Evolutionary conservation across 441 rosid species (phyloP).

Genomic region (Sinapis alba): DNA sequence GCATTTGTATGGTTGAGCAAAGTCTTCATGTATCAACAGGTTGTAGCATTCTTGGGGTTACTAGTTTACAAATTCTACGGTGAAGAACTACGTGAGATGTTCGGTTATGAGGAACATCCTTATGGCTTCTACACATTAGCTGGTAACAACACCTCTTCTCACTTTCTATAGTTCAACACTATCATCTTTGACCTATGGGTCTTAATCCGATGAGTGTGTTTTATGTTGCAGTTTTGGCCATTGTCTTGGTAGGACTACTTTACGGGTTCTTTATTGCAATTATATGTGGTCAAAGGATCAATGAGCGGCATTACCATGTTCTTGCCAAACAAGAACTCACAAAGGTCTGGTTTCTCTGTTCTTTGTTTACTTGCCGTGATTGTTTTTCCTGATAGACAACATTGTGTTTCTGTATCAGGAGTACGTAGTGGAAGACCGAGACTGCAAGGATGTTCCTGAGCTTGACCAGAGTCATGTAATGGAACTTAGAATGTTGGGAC

Average conservation of each 20-base stretch:
- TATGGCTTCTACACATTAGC: conserved; percentile 97
- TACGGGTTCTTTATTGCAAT: conserved; percentile 98
- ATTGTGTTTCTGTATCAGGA: conserved; percentile 52
- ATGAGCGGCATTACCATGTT: conserved; percentile 95
- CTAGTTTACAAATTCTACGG: conserved; percentile 97
- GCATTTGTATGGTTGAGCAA: neutral
- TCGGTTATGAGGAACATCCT: conserved; percentile 99
- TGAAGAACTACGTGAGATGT: conserved; percentile 96
- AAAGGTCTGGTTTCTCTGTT: conserved; percentile 55
- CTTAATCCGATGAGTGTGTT: conserved; percentile 1
- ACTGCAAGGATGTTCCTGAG: conserved; percentile 69
- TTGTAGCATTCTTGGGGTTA: conserved; percentile 93
- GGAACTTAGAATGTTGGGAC: conserved; percentile 95
- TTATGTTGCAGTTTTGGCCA: conserved; percentile 77
- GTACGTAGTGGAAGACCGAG: conserved; percentile 92
- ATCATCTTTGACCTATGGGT: conserved; percentile 19
- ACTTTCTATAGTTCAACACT: neutral
- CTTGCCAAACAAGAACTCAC: conserved; percentile 99
- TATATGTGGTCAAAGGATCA: conserved; percentile 98
- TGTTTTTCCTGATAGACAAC: neutral
- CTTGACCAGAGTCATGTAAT: conserved; percentile 88
- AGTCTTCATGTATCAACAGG: conserved; percentile 50
- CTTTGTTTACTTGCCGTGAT: neutral
- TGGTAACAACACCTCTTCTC: conserved; percentile 51
- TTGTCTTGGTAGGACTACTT: conserved; percentile 95